These are phyloP conservation scores for Paratinospora sagittata DNA, from an alignment of 164 flowering plant genomes.

Conservation along the genomic window DNA sequence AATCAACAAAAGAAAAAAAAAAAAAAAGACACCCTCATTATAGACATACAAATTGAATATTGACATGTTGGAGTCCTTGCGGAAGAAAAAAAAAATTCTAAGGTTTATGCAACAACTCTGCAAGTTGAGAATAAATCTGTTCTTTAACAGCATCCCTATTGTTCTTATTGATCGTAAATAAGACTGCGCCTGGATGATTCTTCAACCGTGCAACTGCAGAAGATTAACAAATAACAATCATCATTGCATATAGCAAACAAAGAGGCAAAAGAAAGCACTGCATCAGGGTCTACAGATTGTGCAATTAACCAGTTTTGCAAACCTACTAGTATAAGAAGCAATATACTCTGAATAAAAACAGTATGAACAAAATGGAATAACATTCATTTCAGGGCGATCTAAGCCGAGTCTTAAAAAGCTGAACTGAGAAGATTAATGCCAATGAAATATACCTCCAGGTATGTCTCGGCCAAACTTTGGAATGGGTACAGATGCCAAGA, in stretches of 20 bases:
- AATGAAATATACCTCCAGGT: slow-evolving; percentile 61
- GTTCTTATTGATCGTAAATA: slow-evolving; percentile 43
- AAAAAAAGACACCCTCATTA: too few species aligned
- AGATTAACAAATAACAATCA: slow-evolving; percentile 7
- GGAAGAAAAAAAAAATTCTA: neutral
- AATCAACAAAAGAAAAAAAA: too few species aligned
- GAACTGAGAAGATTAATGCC: neutral
- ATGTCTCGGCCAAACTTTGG: slow-evolving; percentile 70
- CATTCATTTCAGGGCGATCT: too few species aligned
- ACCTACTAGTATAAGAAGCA: neutral
- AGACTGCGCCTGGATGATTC: slow-evolving; percentile 60
- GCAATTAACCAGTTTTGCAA: neutral
- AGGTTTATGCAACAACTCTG: slow-evolving; percentile 23
- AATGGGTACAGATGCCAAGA: slow-evolving; percentile 72
- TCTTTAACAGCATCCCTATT: slow-evolving; percentile 55
- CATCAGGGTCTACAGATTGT: neutral
- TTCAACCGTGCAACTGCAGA: slow-evolving; percentile 67
- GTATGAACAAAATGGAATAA: too few species aligned
- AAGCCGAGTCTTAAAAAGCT: neutral
- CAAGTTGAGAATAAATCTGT: slow-evolving; percentile 38
- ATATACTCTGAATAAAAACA: neutral
- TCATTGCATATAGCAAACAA: neutral
- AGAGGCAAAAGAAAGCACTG: neutral
- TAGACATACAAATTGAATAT: too few species aligned
- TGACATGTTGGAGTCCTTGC: too few species aligned